Evolutionary conservation across 306 rosid genomes (phyloP), one percentile per base, ranked within the genome.

Genomic region (Macrotyloma uniflorum): DNA sequence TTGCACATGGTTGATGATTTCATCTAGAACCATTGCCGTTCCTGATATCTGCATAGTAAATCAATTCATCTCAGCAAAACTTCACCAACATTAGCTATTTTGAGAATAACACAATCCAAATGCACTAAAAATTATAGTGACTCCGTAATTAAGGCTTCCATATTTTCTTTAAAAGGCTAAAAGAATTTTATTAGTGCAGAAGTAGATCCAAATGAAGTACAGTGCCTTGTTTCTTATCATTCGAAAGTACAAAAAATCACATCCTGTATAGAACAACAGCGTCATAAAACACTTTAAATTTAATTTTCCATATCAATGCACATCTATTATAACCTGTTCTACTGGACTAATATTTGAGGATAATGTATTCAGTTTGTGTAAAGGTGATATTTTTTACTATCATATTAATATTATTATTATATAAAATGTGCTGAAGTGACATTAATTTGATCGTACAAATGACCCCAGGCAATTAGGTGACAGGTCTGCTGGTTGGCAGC

Each of bases 1-100:
- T 57, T 92, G 98, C 45, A 94, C 98, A 50, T 94, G 98, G 84
- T 88, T 92, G 87, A 94, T 94, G 79, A 90, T 94, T 86, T 94
- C 97, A 79, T 94, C 98, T 74, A 94, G 90, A 84, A 94, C 98
- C 79, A 89, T 70, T 23, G 98, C 96, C 13, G 96, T 94, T 53
- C 98, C 95, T 73, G 97, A 89, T 82, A 94, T 92, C 98, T 94
- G 96, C 73, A 72, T 22, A 72, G 42, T 9, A 72, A 82, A 85
- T 49, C 38, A 71, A 57, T 67, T 65, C 79, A 53, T 50, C 66
- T 65, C 42, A 83, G 70, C 55, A 46, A 64, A 74, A 42, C 54
- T 82, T 33, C 45, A 70, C 82, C 51, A 24, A 46, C 54, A 66
- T 15, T 33, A 61, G 67, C 61, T 64, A 82, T 47, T 78, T 75